Evolutionary conservation across 805 yeast species (phyloP).

Genomic region (Metschnikowia similis): DNA sequence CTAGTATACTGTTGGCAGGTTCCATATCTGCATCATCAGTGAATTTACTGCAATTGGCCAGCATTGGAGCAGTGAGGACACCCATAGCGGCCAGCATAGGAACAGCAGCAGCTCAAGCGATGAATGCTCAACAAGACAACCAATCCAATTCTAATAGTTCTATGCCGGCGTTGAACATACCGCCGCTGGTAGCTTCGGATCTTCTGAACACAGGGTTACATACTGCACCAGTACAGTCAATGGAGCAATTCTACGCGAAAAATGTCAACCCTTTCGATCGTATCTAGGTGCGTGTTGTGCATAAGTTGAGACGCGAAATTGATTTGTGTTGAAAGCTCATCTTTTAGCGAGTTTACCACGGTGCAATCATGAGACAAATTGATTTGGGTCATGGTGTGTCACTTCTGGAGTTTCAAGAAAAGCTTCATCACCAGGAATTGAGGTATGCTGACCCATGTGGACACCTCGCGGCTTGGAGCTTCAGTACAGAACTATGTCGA

Average conservation of each 20-base stretch:
- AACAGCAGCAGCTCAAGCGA: slow-evolving; percentile 16
- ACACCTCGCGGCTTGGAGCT: slow-evolving; percentile 11
- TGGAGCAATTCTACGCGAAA: slow-evolving; percentile 17
- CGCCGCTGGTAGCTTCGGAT: slow-evolving; percentile 16
- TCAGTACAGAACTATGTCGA: slow-evolving; percentile 11
- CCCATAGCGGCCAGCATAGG: slow-evolving; percentile 17
- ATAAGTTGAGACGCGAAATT: not conserved
- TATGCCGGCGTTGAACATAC: slow-evolving; percentile 9
- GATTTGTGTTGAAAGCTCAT: not conserved
- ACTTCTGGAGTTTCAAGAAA: not conserved
- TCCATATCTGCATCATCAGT: slow-evolving; percentile 4
- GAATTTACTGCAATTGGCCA: slow-evolving; percentile 6
- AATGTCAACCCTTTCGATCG: slow-evolving; percentile 16
- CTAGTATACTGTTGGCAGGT: slow-evolving; percentile 1
- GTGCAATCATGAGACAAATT: not conserved
- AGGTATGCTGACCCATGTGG: not conserved
- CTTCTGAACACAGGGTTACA: slow-evolving; percentile 12
- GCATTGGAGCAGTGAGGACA: slow-evolving; percentile 9
- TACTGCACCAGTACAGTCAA: slow-evolving; percentile 18
- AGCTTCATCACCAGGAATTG: not conserved
- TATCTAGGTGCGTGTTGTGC: slow-evolving; percentile 3
- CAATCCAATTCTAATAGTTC: slow-evolving; percentile 3
- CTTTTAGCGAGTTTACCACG: no score
- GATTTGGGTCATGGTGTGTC: not conserved
- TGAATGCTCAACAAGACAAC: slow-evolving; percentile 11